A percentile compares a stretch with the other conserved stretches of the same genome.
Conservation (phyloP, 331 rosid genomes). For the Malus hybrid region DNA sequence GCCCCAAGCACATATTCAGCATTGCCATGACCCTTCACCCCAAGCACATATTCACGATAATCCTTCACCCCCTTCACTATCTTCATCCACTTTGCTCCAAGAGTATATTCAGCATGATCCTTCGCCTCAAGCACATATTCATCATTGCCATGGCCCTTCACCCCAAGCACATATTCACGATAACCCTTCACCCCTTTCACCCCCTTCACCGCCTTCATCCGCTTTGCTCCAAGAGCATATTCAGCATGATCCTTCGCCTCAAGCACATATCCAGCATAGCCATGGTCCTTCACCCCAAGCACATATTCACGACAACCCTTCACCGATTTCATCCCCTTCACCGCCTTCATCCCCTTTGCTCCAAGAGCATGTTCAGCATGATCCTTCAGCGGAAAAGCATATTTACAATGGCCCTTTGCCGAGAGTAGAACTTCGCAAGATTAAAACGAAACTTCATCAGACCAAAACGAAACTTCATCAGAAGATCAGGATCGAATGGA, state of each 20-base stretch:
- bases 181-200: background rate
- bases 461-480: too few relatives aligned
- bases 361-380: background rate
- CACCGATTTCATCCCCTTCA: too few relatives aligned
- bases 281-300: too few relatives aligned
- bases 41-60: background rate
- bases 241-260: too few relatives aligned
- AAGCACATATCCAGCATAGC: too few relatives aligned
- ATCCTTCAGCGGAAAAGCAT: background rate
- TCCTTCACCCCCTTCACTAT: background rate
- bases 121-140: background rate
- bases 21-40: background rate
- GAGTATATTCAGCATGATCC: background rate
- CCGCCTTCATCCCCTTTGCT: too few relatives aligned
- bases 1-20: background rate
- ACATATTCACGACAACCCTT: too few relatives aligned
- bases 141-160: background rate
- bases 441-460: background rate
- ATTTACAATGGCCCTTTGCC: background rate
- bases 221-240: too few relatives aligned
- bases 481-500: background rate
- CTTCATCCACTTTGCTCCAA: background rate
- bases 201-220: too few relatives aligned
- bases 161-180: background rate
- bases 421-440: background rate